Conservation (phyloP, 164 flowering plant species). For the Nymphaea colorata region DNA sequence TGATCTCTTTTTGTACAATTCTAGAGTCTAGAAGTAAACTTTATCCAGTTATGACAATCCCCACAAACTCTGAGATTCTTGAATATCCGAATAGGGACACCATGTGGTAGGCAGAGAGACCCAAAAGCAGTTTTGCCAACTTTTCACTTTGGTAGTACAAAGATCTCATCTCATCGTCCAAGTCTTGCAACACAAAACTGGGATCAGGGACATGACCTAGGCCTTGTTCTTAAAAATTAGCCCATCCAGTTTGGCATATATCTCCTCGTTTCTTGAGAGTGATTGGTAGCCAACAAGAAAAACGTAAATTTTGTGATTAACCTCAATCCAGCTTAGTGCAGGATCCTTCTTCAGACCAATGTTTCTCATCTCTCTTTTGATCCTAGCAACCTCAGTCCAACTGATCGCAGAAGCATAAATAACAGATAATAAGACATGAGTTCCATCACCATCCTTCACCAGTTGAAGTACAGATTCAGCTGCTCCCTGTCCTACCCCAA, state of each 20-base stretch:
- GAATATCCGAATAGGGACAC: constrained; percentile 24
- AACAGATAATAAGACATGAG: constrained; percentile 31
- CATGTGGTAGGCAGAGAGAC: constrained; percentile 14
- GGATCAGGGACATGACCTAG: constrained; percentile 43
- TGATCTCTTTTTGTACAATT: constrained; percentile 29
- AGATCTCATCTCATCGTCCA: constrained; percentile 31
- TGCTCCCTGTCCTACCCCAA: constrained; percentile 25
- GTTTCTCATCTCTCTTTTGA: constrained; percentile 27
- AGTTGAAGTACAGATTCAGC: constrained; percentile 18
- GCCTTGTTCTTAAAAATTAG: constrained; percentile 19
- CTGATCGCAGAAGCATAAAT: constrained; percentile 32
- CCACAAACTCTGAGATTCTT: constrained; percentile 53
- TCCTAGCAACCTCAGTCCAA: constrained; percentile 29
- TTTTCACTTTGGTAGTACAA: constrained; percentile 40
- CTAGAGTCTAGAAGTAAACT: constrained; percentile 11
- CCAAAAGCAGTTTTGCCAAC: constrained; percentile 39
- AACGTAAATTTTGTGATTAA: constrained; percentile 23
- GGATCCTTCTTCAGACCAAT: constrained; percentile 34
- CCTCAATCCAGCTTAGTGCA: constrained; percentile 41
- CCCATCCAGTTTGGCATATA: constrained; percentile 16
- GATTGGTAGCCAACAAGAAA: constrained; percentile 37
- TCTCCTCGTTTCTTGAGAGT: constrained; percentile 23
- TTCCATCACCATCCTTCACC: constrained; percentile 26
- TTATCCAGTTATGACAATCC: constrained; percentile 44
- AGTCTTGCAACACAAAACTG: constrained; percentile 32